These are phyloP conservation scores for Fraxinus angustifolia DNA, from an alignment of 305 asterid species.

Conservation along the genomic window DNA sequence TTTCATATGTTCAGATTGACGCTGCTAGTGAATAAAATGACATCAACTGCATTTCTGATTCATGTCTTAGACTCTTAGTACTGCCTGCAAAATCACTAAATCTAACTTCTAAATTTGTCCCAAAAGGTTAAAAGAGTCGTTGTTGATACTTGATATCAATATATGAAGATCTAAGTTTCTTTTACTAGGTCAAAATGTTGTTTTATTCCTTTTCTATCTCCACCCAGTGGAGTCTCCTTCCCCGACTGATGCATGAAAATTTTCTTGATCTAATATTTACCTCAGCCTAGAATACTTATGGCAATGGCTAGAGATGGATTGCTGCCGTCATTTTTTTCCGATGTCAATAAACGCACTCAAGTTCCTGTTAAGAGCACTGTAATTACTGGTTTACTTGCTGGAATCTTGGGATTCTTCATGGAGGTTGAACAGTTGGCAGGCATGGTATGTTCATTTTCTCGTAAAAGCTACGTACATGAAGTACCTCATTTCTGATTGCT, in stretches of 20 bases:
- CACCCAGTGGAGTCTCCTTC: not conserved
- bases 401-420: constrained; percentile 76
- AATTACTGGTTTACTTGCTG: constrained; percentile 66
- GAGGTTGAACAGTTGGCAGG: constrained; percentile 90
- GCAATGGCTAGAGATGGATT: constrained; percentile 98
- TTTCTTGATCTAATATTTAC: constrained; percentile 11
- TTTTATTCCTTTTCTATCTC: not conserved
- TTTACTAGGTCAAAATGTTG: not conserved
- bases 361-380: constrained; percentile 85
- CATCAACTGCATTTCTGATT: not conserved
- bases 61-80: not conserved
- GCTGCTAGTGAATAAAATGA: not conserved
- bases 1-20: not conserved
- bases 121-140: not conserved
- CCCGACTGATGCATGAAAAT: not conserved
- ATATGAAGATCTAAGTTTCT: not conserved
- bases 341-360: constrained; percentile 56
- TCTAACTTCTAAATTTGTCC: not conserved
- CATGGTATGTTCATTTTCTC: constrained; percentile 51
- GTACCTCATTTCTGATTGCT: not conserved
- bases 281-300: constrained; percentile 90
- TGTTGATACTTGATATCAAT: not conserved
- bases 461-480: not conserved
- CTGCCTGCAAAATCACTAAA: not conserved
- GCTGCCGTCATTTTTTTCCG: constrained; percentile 85